A percentile compares a stretch with the other conserved stretches of the same genome.
Conservation (phyloP, 176 grass and related monocot genomes). For the Melocanna baccifera region DNA sequence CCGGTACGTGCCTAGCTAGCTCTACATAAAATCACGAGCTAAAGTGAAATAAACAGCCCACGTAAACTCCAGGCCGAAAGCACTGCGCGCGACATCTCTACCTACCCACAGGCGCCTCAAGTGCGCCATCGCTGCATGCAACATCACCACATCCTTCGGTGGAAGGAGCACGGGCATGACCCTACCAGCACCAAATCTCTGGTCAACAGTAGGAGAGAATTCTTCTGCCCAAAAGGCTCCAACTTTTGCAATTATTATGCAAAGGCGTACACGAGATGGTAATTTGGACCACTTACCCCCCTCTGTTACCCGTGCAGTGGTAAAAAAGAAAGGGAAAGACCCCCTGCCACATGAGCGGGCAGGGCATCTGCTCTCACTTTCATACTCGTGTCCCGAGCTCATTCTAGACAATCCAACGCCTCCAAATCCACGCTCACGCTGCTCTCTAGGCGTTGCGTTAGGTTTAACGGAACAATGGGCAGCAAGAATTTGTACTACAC, state of each 20-base stretch:
- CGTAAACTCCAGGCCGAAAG: not conserved
- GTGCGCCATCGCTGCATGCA: not conserved
- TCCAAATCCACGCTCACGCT: conserved; percentile 36
- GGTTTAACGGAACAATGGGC: conserved; percentile 1
- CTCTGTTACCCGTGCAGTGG: not conserved
- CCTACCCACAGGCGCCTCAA: not conserved
- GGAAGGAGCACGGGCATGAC: not conserved
- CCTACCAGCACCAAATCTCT: not conserved
- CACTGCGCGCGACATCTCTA: not conserved
- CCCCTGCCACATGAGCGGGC: not conserved
- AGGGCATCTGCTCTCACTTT: not conserved
- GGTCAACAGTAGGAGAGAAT: not conserved
- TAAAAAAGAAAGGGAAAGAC: not conserved
- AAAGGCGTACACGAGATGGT: not conserved
- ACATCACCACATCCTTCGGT: not conserved
- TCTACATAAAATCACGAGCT: not conserved
- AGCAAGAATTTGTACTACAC: not conserved
- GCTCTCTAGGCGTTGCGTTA: conserved; percentile 1
- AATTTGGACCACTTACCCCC: not conserved
- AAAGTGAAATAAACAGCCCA: not conserved
- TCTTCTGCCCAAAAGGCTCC: not conserved
- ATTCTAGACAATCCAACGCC: not conserved
- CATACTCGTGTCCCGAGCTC: not conserved
- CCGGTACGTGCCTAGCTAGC: not conserved
- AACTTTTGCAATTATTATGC: not conserved